Evolutionary conservation across 75 land plant genomes (phyloP), one percentile per base, ranked within the genome.

Genomic region (Pinus albicaulis): DNA sequence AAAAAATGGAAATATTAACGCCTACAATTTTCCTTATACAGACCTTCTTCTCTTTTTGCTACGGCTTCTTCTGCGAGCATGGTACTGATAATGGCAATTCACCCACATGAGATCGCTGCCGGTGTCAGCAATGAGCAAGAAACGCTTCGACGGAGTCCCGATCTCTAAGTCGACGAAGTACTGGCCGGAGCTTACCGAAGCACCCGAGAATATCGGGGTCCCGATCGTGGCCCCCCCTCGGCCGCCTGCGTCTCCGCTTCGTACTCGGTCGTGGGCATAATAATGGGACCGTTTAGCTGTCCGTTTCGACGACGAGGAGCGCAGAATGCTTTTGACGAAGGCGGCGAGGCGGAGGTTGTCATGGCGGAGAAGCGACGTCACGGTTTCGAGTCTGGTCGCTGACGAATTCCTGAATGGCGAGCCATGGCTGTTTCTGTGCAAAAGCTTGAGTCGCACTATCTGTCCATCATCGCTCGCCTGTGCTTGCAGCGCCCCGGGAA

Each of bases 81-180:
- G 81, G 59, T 82, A 75, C 16, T 52, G 57, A 11, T 26, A 26
- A 17, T 24, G 74, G 86, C 93, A 89, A 1, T 56, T 74, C 59
- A 83, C 71, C 93, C 93, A 91, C 58, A 86, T 74, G 15, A 91
- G 73, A 59, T 90, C 93, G 76, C 86, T 85, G 62, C 89, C 91
- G 41, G 93, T 88, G 73, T 91, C 93, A 28, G 89, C 91, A 41
- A 91, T 86, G 38, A 85, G 86, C 60, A 78, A 79, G 62, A 89
- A 80, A 0, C 24, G 28, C 72, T 89, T 87, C 16, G 89, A 80
- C 5, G 93, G 93, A 6, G 88, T 83, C 22, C 95, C 95, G 19
- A 91, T 60, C 41, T 73, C 74, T 58, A 90, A 60, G 76, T 81
- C 83, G 53, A 86, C 85, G 78, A 86, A 83, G 88, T 90, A 93